phyloP scores from a whole-genome alignment of 202 grass and related monocot species.

The Alloteropsis angusta region DNA sequence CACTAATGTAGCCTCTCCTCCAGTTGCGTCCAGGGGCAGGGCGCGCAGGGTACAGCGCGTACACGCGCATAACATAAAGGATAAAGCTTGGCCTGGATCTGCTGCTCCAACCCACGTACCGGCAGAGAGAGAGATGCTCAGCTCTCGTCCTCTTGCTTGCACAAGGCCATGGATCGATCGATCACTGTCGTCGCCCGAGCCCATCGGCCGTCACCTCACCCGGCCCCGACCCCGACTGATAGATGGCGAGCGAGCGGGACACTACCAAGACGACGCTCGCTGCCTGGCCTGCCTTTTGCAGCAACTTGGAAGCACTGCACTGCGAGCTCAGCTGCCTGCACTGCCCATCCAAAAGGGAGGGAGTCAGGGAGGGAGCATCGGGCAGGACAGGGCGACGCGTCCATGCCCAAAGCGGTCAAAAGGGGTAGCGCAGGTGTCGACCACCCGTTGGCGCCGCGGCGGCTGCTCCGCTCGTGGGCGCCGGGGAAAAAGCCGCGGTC shows the following conservation, averaged over 20 bases:
- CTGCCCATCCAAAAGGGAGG: conserved; percentile 10
- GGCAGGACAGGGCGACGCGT: neutral
- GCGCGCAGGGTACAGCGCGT: neutral
- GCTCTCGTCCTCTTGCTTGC: neutral
- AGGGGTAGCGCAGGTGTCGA: conserved; percentile 24
- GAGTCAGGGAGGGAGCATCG: too few relatives aligned
- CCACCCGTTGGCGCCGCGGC: neutral
- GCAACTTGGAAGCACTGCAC: neutral
- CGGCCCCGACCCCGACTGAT: neutral
- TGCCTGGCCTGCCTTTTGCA: neutral
- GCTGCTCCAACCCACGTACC: neutral
- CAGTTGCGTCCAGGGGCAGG: neutral
- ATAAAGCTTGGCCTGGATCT: neutral
- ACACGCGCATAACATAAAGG: neutral
- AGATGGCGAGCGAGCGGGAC: neutral
- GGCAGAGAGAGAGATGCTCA: neutral
- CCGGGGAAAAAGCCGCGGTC: neutral
- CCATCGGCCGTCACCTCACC: neutral
- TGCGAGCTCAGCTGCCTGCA: neutral
- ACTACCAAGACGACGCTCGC: neutral
- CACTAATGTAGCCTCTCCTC: neutral
- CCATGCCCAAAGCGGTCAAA: conserved; percentile 25
- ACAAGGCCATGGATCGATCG: neutral
- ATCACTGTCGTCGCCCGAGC: neutral
- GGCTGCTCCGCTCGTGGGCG: conserved; percentile 14